Evolutionary conservation across 306 rosid genomes (phyloP), one percentile per base, ranked within the genome.

Genomic region (Casuarina cunninghamiana): DNA sequence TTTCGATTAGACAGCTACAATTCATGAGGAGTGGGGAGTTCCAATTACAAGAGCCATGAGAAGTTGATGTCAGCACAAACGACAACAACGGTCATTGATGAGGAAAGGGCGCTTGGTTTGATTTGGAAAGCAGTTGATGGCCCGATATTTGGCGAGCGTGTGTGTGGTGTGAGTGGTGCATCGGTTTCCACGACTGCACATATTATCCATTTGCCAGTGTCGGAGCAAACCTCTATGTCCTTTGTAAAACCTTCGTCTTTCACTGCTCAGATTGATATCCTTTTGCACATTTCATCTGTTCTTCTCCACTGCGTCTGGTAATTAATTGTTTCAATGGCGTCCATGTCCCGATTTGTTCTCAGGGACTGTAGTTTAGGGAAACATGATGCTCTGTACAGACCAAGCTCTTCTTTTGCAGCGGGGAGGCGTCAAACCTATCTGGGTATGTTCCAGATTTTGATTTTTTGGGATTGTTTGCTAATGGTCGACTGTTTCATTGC

Each of bases 261-360:
- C 50, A 8, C 35, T 42, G 3, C 7, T 13, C 50, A 9, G 6
- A 7, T n/a, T 16, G 42, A 67, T 38, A 38, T 9, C 37, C 71
- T 11, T 10, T 26, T 8, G 3, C 42, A 5, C 8, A 53, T 53
- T 46, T 69, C 42, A 38, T 65, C 39, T 39, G 8, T 1, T 70
- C 42, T 32, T 5, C 37, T 78, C 37, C 45, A 72, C 50, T 50
- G 60, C 10, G 39, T 43, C 57, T 3, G 38, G 37, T 50, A 13
- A 2, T 4, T 46, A 58, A 12, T 69, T 76, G 6, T 77, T 75
- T 53, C 66, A 76, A 90, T 92, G 96, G 87, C 92, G 68, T 89
- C 92, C 82, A 75, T 88, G 57, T 83, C 97, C 50, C 80, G 84
- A 61, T 15, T 80, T 72, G 85, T 85, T 83, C 69, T 83, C 85